Base-by-base conservation (phyloP, 768 basidiomycete species). In the Calvatia gigantea region DNA sequence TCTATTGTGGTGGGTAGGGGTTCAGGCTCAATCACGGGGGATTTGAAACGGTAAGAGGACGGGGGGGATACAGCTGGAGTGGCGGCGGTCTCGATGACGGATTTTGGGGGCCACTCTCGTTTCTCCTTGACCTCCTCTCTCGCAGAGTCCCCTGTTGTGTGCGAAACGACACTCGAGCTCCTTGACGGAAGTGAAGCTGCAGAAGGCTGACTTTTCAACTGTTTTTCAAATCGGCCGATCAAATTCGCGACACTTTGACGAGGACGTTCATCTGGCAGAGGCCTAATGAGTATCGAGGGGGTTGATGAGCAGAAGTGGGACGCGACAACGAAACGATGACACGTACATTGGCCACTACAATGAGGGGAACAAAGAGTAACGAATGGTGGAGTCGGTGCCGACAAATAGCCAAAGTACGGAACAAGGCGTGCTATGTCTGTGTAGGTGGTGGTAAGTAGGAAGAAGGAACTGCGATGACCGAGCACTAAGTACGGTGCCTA, bases 171-270 rank as follows among this genome's bases (percentile, higher is more conserved):
- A 61, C 85, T 89, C n/a, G 81, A 76, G 61, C 84, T 85, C 57
- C 87, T 80, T 14, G 82, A 75, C 28, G 78, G 70, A 58, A 62
- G 64, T 45, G 67, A 62, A 47, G 62, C 62, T 47, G 78, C 65
- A 15, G 61, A 63, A 27, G 77, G 65, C 8, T 73, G 61, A 47
- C 83, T 82, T 67, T 89, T 92, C 54, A 78, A 84, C 72, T 89
- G 86, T 62, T 82, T 88, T 69, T 94, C 91, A 62, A 94, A 94
- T 56, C 87, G 82, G 49, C 91, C 91, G 65, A 94, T 94, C 72
- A 94, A 86, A 67, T 92, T 94, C 60, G 91, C 91, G 45, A 94
- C 91, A 64, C 87, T 90, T 67, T 82, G 83, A 57, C 91, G 87
- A 46, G 91, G 90, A 66, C 87, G 82, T 73, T 94, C 91, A 77